Evolutionary conservation across 495 filamentous ascomycete species (phyloP), one percentile per base, ranked within the genome.

Genomic region (Evansstolkia leycettana): DNA sequence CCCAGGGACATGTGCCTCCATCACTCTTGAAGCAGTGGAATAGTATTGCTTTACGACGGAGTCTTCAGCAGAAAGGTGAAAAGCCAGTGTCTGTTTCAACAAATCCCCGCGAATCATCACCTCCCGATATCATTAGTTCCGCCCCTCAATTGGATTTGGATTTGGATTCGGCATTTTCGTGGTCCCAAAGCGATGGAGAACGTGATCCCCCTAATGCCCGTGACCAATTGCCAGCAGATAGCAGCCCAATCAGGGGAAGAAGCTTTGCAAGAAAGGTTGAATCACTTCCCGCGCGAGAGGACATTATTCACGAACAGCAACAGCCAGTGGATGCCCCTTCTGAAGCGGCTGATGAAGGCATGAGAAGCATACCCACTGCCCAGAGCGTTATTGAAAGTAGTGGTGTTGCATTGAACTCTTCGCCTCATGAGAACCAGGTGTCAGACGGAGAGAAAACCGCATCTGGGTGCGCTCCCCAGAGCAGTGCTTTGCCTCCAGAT

Each of bases 1-100:
- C 52, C 15, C 42, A 39, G 15, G 58, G 52, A 6, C 49, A 62
- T 48, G 60, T 64, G 11, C 64, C 64, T 2, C 46, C 58, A 24
- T 17, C 27, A 14, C 48, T 65, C 12, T 36, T 64, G 2, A 28
- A 33, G 14, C 46, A 46, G 35, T 60, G 60, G 55, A 67, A 69
- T 44, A 50, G 52, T 17, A 50, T 54, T 27, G 63, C 60, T 32
- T 40, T 49, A 18, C 47, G 49, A 32, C 46, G 42, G 28, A 40
- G 35, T 19, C 33, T 29, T n/a, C 28, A 5, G 28, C 28, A 4
- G 28, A 23, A 7, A n/a, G n/a, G n/a, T n/a, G 18, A 34, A n/a
- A 16, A 20, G 3, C 12, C 16, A 2, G 16, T 5, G n/a, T 31
- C 15, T 15, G 15, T 15, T 14, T 14, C 7, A 32, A 7, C 26